Evolutionary conservation across 441 rosid genomes (phyloP), one percentile per base, ranked within the genome.

Genomic region (Eugenia klotzschiana): DNA sequence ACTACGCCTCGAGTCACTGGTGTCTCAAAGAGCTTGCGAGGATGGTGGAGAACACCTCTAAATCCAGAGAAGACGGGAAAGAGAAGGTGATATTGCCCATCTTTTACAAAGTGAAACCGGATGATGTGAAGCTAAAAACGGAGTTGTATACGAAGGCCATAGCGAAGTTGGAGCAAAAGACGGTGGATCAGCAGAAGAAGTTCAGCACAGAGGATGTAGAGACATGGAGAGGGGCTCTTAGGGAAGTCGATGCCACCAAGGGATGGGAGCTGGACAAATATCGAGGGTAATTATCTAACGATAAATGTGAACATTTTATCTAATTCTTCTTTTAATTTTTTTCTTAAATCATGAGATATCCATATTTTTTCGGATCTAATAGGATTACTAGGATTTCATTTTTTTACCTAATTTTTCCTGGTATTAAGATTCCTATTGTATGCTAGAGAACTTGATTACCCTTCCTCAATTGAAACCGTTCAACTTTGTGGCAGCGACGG

Each of bases 91-190:
- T 52, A 52, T 52, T 52, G 10, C 55, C 55, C 10, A 18, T 52
- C 9, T 52, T 52, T 52, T 52, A 53, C 22, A 20, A 20, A 0
- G 56, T 53, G 56, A 8, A 20, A 53, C 11, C 56, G 2, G n/a
- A 53, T 53, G 56, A 53, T 53, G 11, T 53, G 11, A 53, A 20
- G 56, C 10, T 7, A 0, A 53, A 3, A 8, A 53, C 26, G 0
- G 0, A 0, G 1, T 9, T 54, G 13, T 54, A 54, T 10, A 53
- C 1, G 0, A 22, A 53, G 7, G 54, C 3, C 23, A 51, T 50
- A 14, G 4, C 6, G 18, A 5, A 50, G 18, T 14, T 50, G 52
- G 52, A 50, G 52, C 52, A 50, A 50, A 5, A 0, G 52, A 50
- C 0, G 18, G 52, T 4, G 52, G 18, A 50, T 50, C 52, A 50